Percentiles rank a stretch among this genome's conserved stretches.
Conservation (phyloP, 2,329 filamentous ascomycete species). For the Dothideomycetes sp. region DNA sequence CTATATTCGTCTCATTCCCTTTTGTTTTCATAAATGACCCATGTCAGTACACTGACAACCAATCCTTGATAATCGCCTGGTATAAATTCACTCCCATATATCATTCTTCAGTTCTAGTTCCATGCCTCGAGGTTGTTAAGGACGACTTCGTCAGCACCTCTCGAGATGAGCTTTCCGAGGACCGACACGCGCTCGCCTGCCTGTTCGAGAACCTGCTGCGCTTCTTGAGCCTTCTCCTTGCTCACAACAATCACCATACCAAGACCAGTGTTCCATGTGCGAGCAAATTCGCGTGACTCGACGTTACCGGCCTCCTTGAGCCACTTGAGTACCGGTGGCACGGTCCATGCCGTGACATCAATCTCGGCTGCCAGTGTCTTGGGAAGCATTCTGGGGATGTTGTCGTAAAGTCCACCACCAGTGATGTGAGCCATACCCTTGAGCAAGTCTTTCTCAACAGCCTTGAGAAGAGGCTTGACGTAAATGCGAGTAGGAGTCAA, state of each 20-base stretch:
- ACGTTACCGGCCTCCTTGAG: conserved; percentile 67
- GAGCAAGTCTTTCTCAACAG: conserved; percentile 53
- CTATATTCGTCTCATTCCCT: conserved; percentile 1
- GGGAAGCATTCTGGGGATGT: conserved; percentile 89
- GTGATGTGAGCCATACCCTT: conserved; percentile 97
- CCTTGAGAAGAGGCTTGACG: conserved; percentile 60
- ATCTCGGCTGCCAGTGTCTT: conserved; percentile 68
- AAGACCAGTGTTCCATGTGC: conserved; percentile 89
- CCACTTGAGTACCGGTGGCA: conserved; percentile 79
- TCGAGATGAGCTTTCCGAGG: conserved; percentile 62
- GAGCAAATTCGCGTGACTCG: conserved; percentile 67
- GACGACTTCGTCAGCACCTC: conserved; percentile 27
- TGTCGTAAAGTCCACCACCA: conserved; percentile 84
- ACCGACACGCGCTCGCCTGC: conserved; percentile 68
- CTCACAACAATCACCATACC: conserved; percentile 87
- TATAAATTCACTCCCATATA: neutral
- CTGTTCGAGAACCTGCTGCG: conserved; percentile 51
- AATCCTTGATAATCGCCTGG: neutral
- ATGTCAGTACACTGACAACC: neutral
- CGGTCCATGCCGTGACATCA: conserved; percentile 64
- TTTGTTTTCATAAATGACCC: conserved; percentile 8
- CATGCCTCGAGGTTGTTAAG: conserved; percentile 12
- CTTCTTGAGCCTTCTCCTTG: conserved; percentile 51
- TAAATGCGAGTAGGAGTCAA: conserved; percentile 91
- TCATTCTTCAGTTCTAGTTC: conserved; percentile 1